Base-by-base conservation (phyloP, 441 rosid genomes). In the Melastoma candidum region DNA sequence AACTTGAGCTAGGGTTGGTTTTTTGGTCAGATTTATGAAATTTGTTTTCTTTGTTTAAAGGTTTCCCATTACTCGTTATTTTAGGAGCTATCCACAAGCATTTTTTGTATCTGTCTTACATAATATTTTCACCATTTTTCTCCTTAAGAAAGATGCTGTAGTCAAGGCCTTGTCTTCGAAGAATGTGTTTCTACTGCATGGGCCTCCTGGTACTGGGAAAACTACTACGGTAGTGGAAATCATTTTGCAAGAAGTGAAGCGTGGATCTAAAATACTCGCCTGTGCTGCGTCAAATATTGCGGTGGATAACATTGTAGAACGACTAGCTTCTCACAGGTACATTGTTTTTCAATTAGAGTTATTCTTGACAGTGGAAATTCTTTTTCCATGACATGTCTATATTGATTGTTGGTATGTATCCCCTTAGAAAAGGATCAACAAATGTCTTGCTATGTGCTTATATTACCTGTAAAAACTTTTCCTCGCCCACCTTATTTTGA, bases 201-300 rank as follows among this genome's bases (percentile, higher is more conserved):
- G 99, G n/a, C 99, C 99, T 69, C 99, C 99, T 72, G 99, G 99
- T 64, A 93, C 99, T 60, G 99, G 99, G 32, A 89, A 93, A 83
- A 93, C 97, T 22, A 89, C 99, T 6, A 83, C 99, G 0, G 99
- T 93, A 11, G 90, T 93, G 55, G 99, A 93, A 71, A 84, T 93
- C 32, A 74, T 93, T 66, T 76, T 89, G 44, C 97, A 93, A 75
- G 97, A 89, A 81, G 96, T 89, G 51, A 89, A 93, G 63, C 82
- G 84, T 54, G 97, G 97, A 58, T 81, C 90, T 14, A 93, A 86
- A 78, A 83, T 93, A 67, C 93, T 93, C 56, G 97, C 96, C 26
- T 93, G 97, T 68, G 96, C 97, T 49, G 97, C 97, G 75, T 93
- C 74, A 72, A 77, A 83, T 92, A 81, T 71, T 86, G 98, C 98